A percentile compares a stretch with the other conserved stretches of the same genome.
Evolutionary conservation across 2,329 filamentous ascomycete species (phyloP).

Genomic region (Microsporum audouinii): DNA sequence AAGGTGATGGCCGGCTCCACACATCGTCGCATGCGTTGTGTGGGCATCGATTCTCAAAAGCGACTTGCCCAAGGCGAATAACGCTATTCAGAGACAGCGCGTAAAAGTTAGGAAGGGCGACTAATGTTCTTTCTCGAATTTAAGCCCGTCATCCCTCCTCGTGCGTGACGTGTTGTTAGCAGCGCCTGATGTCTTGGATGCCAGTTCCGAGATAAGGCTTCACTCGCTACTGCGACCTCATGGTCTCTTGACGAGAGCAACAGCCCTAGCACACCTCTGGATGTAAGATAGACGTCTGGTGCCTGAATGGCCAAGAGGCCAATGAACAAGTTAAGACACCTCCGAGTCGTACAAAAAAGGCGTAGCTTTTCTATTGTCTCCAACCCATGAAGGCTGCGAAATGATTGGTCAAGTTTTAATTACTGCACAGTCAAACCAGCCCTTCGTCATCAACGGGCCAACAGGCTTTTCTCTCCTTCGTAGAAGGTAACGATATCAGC

Average conservation of each 20-base stretch:
- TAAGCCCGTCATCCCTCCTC: not conserved
- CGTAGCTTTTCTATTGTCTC: not conserved
- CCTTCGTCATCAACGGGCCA: not conserved
- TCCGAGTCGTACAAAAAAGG: constrained; percentile 1
- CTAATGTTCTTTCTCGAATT: not conserved
- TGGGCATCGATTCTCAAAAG: not conserved
- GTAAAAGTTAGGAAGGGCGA: not conserved
- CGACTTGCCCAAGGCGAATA: not conserved
- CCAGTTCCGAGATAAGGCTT: not conserved
- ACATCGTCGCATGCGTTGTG: not conserved
- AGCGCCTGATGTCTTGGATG: not conserved
- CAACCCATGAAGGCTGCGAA: not conserved
- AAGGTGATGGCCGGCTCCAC: constrained; percentile 5
- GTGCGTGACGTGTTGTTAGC: not conserved
- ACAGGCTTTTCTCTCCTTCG: not conserved
- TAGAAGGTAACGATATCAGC: not conserved
- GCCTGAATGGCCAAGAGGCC: constrained; percentile 1
- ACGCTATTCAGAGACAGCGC: not conserved
- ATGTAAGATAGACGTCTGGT: not conserved
- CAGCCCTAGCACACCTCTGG: not conserved
- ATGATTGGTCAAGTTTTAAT: not conserved
- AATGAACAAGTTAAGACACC: not conserved
- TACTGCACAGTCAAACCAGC: not conserved
- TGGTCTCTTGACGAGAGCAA: not conserved
- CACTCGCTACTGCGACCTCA: not conserved